Conservation (phyloP, 1,284 basidiomycete species). For the Trichosporon sp. region DNA sequence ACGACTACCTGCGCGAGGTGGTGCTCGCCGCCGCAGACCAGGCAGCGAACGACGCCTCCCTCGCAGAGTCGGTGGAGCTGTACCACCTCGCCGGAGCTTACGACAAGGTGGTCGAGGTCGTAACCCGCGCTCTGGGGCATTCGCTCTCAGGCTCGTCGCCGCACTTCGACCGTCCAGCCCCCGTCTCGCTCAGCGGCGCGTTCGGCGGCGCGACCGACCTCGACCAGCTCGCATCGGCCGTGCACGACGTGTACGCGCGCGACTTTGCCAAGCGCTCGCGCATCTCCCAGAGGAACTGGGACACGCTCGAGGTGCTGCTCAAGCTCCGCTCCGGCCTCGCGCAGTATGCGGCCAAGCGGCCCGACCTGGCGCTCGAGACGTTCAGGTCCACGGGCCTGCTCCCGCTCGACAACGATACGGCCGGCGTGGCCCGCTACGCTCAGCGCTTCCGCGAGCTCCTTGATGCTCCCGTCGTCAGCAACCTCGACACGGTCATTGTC, state of each 20-base stretch:
- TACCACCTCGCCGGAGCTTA: constrained; percentile 94
- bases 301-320: constrained; percentile 60
- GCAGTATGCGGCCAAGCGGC: constrained; percentile 65
- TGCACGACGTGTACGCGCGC: constrained; percentile 79
- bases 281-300: constrained; percentile 69
- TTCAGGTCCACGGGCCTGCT: constrained; percentile 86
- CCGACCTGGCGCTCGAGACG: constrained; percentile 76
- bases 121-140: constrained; percentile 84
- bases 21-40: constrained; percentile 73
- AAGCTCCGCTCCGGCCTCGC: constrained; percentile 76
- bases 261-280: constrained; percentile 68
- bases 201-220: constrained; percentile 53
- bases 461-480: constrained; percentile 76
- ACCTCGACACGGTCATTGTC: constrained; percentile 80
- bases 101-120: constrained; percentile 75
- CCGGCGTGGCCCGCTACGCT: constrained; percentile 75
- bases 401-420: constrained; percentile 78
- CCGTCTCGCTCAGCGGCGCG: constrained; percentile 28
- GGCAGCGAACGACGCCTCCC: constrained; percentile 62
- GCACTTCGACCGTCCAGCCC: constrained; percentile 9
- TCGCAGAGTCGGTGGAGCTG: constrained; percentile 86
- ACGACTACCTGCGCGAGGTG: constrained; percentile 75
- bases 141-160: constrained; percentile 60
- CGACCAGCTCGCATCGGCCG: constrained; percentile 72
- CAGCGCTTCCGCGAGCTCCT: constrained; percentile 82